A percentile compares a stretch with the other conserved stretches of the same genome.
phyloP scores from a whole-genome alignment of 345 rosid genomes.

The Bretschneidera sinensis region DNA sequence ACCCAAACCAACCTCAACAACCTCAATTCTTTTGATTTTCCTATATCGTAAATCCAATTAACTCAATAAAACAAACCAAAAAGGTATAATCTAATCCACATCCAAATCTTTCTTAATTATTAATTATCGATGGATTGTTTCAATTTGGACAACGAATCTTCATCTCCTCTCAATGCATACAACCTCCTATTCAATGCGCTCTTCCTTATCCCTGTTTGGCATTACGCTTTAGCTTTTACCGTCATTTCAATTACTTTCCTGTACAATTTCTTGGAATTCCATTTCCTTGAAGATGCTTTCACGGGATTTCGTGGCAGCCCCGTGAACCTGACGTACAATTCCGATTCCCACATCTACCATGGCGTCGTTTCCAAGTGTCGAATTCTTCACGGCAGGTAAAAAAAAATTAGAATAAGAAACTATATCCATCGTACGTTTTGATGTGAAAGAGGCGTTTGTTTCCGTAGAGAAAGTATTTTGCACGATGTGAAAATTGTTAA shows the following conservation, averaged over 20 bases:
- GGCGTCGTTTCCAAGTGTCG: conserved; percentile 62
- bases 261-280: conserved; percentile 66
- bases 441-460: too few species aligned
- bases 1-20: too few species aligned
- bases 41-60: too few species aligned
- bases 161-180: conserved; percentile 39
- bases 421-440: too few species aligned
- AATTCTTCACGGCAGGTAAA: conserved; percentile 65
- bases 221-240: conserved; percentile 35
- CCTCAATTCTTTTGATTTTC: too few species aligned
- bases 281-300: conserved; percentile 55
- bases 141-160: neutral
- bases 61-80: too few species aligned
- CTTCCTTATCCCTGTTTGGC: conserved; percentile 45
- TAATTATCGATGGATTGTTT: too few species aligned
- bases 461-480: too few species aligned
- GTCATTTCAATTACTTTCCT: conserved; percentile 26
- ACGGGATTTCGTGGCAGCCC: conserved; percentile 39
- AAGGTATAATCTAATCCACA: too few species aligned
- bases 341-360: conserved; percentile 45
- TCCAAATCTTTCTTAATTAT: too few species aligned
- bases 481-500: neutral
- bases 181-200: conserved; percentile 40
- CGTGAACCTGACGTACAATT: conserved; percentile 37
- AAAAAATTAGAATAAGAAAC: neutral